A percentile compares a stretch with the other conserved stretches of the same genome.
Evolutionary conservation across 1,284 basidiomycete genomes (phyloP).

Genomic region (Ganoderma sp.): DNA sequence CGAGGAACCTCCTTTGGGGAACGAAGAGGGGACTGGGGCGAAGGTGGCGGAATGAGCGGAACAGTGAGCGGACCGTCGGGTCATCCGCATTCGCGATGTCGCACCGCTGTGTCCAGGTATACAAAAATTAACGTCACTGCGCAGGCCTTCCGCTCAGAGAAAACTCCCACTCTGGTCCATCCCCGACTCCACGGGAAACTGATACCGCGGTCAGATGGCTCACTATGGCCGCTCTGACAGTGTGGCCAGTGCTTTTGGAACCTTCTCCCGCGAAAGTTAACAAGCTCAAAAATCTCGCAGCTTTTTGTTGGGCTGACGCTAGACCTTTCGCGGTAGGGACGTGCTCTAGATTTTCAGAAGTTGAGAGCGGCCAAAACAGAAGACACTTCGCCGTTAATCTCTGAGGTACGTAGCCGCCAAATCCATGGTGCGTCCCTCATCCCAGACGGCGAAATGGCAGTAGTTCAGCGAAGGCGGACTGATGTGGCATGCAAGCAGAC

Average conservation of each 20-base stretch:
- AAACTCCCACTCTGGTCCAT: neutral
- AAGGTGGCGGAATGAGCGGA: neutral
- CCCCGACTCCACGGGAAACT: conserved; percentile 3
- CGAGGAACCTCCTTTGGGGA: conserved; percentile 45
- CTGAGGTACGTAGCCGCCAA: neutral
- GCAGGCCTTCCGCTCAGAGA: neutral
- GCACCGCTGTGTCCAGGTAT: neutral
- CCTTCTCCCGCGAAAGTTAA: conserved; percentile 28
- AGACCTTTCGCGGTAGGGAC: neutral
- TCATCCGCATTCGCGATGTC: neutral
- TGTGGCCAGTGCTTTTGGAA: neutral
- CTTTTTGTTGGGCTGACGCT: neutral
- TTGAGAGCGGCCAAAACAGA: neutral
- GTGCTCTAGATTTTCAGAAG: neutral
- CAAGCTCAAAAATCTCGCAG: neutral
- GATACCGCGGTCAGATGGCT: neutral
- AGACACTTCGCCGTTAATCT: neutral
- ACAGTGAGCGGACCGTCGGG: conserved; percentile 4
- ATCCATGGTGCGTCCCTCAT: neutral
- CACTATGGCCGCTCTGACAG: conserved; percentile 8
- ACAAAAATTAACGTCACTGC: neutral
- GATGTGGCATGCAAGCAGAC: conserved; percentile 8
- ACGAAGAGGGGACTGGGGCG: conserved; percentile 39
- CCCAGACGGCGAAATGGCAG: neutral
- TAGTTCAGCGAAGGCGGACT: neutral